A percentile compares a stretch with the other conserved stretches of the same genome.
phyloP scores from a whole-genome alignment of 805 yeast species.

The Clavispora carvajalis region DNA sequence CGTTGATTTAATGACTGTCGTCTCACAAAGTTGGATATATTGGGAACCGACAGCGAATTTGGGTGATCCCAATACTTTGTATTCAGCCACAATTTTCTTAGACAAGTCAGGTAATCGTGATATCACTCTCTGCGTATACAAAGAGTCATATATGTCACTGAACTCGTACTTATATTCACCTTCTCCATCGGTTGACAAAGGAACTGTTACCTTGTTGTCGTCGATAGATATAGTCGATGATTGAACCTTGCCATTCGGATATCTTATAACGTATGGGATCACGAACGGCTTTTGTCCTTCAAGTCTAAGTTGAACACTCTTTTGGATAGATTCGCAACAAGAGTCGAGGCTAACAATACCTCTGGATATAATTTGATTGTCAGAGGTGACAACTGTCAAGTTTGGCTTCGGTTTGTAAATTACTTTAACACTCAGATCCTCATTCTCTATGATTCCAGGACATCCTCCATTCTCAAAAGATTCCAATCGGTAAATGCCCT shows the following conservation, averaged over 20 bases:
- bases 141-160: constrained; percentile 58
- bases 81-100: constrained; percentile 18
- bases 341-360: constrained; percentile 18
- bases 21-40: constrained; percentile 43
- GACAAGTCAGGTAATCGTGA: constrained; percentile 2
- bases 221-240: constrained; percentile 29
- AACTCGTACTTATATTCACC: constrained; percentile 65
- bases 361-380: neutral
- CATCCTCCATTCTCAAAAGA: constrained; percentile 42
- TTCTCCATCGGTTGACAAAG: constrained; percentile 35
- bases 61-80: constrained; percentile 60
- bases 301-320: constrained; percentile 34
- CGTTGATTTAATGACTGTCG: constrained; percentile 19
- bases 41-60: constrained; percentile 44
- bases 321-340: constrained; percentile 28
- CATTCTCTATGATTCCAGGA: constrained; percentile 29
- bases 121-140: constrained; percentile 43
- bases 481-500: constrained; percentile 39
- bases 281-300: constrained; percentile 62
- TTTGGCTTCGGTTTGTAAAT: constrained; percentile 21
- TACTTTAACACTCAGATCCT: constrained; percentile 14
- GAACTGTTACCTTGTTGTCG: constrained; percentile 23
- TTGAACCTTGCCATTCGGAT: constrained; percentile 51
- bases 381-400: constrained; percentile 12
- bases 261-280: constrained; percentile 57